Base-by-base conservation (phyloP, 129 eudicot genomes). In the Oenanthe sinensis region DNA sequence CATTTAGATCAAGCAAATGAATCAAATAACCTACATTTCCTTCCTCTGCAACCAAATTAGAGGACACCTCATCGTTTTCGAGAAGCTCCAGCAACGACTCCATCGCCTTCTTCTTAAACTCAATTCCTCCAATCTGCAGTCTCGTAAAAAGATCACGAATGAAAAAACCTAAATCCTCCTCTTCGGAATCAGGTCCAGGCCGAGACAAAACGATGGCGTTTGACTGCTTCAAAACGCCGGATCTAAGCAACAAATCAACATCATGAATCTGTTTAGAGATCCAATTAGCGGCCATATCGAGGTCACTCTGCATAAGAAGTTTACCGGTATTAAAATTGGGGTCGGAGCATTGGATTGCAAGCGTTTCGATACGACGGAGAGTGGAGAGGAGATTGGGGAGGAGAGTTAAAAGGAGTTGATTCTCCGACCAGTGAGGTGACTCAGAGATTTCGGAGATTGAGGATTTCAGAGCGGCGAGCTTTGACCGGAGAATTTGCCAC, bases 251-350 rank as follows among this genome's bases (percentile, higher is more conserved):
- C 74, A 92, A 82, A 75, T 92, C 96, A 33, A 92, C 84, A 84
- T 92, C 93, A 71, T 87, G 80, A 47, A 80, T 79, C 30, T 88
- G 97, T 19, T 87, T 88, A 0, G 93, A 84, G 46, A 92, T 85
- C 96, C 96, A 90, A 6, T 83, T 85, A 75, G 96, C 55, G 55
- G 96, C 96, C 96, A 92, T 92, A 71, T 92, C 97, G 50, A 92
- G 96, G 82, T 92, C 97, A 81, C 92, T 87, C 80, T 92, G 97
- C 93, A 92, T 88, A 24, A 90, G 82, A 42, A 92, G 96, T 86
- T 92, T 92, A 2, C 97, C 97, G 20, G 85, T 83, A 70, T 71
- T 6, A 82, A 43, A 79, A n/a, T 80, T 63, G 0, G 86, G 72
- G 75, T 82, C 83, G 74, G 73, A 75, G 84, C 96, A 90, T 19